Evolutionary conservation across 2,329 filamentous ascomycete species (phyloP).

Genomic region (Endothia cerciana): DNA sequence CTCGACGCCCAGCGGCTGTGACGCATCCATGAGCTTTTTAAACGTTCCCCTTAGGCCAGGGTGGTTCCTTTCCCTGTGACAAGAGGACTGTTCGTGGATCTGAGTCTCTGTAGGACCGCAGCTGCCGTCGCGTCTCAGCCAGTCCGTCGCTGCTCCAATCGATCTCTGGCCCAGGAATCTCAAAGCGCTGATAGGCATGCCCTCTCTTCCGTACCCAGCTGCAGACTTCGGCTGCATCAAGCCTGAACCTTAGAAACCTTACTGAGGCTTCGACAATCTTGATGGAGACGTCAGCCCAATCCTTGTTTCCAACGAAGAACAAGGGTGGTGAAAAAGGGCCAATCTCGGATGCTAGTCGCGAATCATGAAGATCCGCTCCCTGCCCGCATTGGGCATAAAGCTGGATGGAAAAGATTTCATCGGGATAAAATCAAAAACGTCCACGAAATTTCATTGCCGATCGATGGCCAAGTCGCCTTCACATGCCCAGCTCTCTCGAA

Average conservation of each 20-base stretch:
- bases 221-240: slow-evolving; percentile 50
- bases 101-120: too few species aligned
- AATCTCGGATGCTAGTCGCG: slow-evolving; percentile 58
- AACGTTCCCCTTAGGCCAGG: too few species aligned
- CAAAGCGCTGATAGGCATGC: slow-evolving; percentile 57
- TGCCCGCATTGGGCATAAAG: slow-evolving; percentile 46
- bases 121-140: too few species aligned
- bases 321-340: slow-evolving; percentile 56
- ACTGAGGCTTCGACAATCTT: slow-evolving; percentile 57
- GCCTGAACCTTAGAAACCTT: slow-evolving; percentile 55
- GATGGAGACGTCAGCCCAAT: slow-evolving; percentile 59
- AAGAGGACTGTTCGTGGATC: too few species aligned
- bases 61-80: too few species aligned
- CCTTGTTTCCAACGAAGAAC: slow-evolving; percentile 56
- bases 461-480: slow-evolving; percentile 40
- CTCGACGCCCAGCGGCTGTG: too few species aligned
- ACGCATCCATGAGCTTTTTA: too few species aligned
- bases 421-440: slow-evolving; percentile 60
- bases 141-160: too few species aligned
- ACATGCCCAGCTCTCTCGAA: slow-evolving; percentile 45
- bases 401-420: slow-evolving; percentile 50
- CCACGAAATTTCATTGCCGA: slow-evolving; percentile 47
- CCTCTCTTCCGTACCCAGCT: slow-evolving; percentile 50
- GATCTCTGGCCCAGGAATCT: too few species aligned
- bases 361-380: slow-evolving; percentile 46